Percentiles rank a stretch among this genome's conserved stretches.
Conservation (phyloP, 2,329 filamentous ascomycete species). For the Ceratocystis lukuohia region DNA sequence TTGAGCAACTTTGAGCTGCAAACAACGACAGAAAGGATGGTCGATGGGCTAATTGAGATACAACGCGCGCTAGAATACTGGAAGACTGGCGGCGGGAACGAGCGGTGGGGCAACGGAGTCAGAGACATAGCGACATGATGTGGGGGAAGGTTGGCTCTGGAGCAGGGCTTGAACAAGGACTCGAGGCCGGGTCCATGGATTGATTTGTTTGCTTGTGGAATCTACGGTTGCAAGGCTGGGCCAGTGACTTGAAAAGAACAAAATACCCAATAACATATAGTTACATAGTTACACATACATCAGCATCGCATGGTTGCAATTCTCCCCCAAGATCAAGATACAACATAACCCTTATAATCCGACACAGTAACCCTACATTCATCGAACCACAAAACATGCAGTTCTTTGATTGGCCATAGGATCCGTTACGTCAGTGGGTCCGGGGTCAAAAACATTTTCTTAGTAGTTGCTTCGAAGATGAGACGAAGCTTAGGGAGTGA, state of each 20-base stretch:
- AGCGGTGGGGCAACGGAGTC: background rate
- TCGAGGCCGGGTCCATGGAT: too few species aligned
- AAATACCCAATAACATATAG: background rate
- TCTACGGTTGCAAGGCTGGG: background rate
- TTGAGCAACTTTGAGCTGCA: slow-evolving; percentile 68
- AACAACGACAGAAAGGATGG: slow-evolving; percentile 43
- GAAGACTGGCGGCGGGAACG: background rate
- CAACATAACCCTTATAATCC: background rate
- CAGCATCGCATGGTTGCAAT: background rate
- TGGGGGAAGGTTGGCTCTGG: background rate
- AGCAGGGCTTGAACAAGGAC: background rate
- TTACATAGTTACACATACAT: background rate
- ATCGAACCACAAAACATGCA: background rate
- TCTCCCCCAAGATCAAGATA: background rate
- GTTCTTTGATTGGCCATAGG: background rate
- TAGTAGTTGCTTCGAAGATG: background rate
- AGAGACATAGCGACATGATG: background rate
- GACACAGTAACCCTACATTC: background rate
- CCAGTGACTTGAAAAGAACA: background rate
- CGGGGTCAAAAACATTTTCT: background rate
- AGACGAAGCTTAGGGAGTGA: background rate
- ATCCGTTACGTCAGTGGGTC: slow-evolving; percentile 1
- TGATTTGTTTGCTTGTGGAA: background rate
- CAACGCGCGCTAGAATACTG: background rate
- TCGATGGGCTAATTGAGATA: slow-evolving; percentile 1